Evolutionary conservation across 2,329 filamentous ascomycete species (phyloP), one percentile per base, ranked within the genome.

Genomic region (Dactylellina leptospora): DNA sequence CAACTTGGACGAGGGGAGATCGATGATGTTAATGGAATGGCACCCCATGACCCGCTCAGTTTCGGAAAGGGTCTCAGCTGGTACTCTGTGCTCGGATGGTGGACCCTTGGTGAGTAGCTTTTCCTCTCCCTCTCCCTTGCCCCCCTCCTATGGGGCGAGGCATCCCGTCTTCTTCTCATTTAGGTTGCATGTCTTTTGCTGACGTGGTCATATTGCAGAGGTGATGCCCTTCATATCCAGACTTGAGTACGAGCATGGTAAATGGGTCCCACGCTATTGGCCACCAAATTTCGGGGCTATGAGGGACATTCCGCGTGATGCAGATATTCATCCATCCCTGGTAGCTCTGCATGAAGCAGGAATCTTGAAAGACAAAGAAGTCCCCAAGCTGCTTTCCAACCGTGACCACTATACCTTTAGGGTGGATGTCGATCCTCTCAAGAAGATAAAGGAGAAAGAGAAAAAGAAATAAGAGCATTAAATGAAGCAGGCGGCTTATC

Each of bases 261-360:
- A 78, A 73, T 80, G 79, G 79, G 75, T 79, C 10, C 77, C 78
- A 1, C 76, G 77, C 6, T 76, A 78, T 64, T 76, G 76, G 48
- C 79, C 79, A n/a, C 79, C 79, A 8, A 80, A 80, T 64, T 64
- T 78, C 28, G 79, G 79, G 1, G 76, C 79, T 2, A 45, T 73
- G 2, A 75, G 79, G 44, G 79, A 80, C 60, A 76, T 80, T 20
- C 79, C 79, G 4, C 20, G 38, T 2, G 75, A 77, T 20, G 79
- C 78, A 6, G 59, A 59, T 16, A 76, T 80, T 23, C 79, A 80
- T 59, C 47, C 51, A 4, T 78, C 76, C 20, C 78, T 80, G 42
- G 59, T 56, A 48, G 56, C 59, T 18, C 40, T 73, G 55, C 59
- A 73, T 30, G 59, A 73, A 51, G 69, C 47, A 10, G 69, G 69